phyloP scores from a whole-genome alignment of 2,329 filamentous ascomycete genomes.

The Spiromastix sp. region DNA sequence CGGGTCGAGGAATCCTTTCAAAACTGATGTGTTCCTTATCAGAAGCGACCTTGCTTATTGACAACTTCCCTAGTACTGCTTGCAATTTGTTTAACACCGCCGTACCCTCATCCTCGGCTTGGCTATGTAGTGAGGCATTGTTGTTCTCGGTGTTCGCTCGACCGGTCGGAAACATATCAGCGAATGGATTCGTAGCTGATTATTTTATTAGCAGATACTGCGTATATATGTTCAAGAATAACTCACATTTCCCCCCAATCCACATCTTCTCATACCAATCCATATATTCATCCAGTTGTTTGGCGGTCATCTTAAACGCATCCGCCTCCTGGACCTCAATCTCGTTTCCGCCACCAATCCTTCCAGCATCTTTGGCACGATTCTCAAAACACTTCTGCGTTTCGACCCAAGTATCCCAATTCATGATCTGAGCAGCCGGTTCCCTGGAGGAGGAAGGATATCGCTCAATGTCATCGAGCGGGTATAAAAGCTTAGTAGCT shows the following conservation, averaged over 20 bases:
- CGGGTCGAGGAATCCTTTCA: conserved; percentile 32
- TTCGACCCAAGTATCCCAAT: conserved; percentile 63
- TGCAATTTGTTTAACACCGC: conserved; percentile 29
- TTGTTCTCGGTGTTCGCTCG: conserved; percentile 13
- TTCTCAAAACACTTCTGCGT: conserved; percentile 34
- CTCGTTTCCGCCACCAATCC: conserved; percentile 38
- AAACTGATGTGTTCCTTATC: too few species aligned
- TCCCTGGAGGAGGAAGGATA: conserved; percentile 43
- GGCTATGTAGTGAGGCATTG: conserved; percentile 3
- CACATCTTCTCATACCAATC: conserved; percentile 67
- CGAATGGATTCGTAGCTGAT: conserved; percentile 22
- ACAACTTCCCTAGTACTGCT: conserved; percentile 32
- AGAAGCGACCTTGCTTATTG: too few species aligned
- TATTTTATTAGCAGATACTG: background rate
- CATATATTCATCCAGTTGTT: conserved; percentile 63
- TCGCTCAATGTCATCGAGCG: conserved; percentile 52
- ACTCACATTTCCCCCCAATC: conserved; percentile 26
- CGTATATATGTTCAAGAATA: background rate
- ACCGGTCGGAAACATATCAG: conserved; percentile 33
- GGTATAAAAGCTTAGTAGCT: conserved; percentile 68
- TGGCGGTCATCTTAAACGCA: conserved; percentile 49
- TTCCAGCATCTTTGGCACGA: conserved; percentile 21
- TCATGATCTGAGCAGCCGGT: conserved; percentile 48
- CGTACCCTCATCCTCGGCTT: conserved; percentile 14
- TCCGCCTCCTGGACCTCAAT: conserved; percentile 50